phyloP scores from a whole-genome alignment of 1,284 basidiomycete species.

The Rhodotorula sp. region DNA sequence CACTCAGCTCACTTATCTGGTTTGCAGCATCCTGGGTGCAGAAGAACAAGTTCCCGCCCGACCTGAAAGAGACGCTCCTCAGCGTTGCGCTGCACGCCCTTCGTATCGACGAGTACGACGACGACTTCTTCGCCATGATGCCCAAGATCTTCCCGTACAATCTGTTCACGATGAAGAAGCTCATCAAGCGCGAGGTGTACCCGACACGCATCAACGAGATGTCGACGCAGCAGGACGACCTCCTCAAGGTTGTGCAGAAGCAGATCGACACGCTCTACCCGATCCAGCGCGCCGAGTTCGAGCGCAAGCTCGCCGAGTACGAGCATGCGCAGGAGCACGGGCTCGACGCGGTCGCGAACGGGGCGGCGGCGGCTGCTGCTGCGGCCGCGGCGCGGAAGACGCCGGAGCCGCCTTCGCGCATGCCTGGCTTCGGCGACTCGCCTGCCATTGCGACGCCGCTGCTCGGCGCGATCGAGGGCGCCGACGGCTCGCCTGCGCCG shows the following conservation, averaged over 20 bases:
- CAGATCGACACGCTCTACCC: conserved; percentile 20
- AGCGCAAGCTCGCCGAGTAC: conserved; percentile 16
- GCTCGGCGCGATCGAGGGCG: background rate
- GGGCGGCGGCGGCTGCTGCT: conserved; percentile 2
- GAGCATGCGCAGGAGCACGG: conserved; percentile 15
- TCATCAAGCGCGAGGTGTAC: conserved; percentile 44
- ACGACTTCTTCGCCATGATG: conserved; percentile 86
- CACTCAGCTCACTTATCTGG: background rate
- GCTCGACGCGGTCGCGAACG: background rate
- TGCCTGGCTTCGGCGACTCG: conserved; percentile 21
- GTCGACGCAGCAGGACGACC: conserved; percentile 19
- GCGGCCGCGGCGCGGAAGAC: conserved; percentile 1
- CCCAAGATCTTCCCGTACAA: conserved; percentile 88
- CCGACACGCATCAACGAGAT: conserved; percentile 26
- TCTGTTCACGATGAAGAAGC: conserved; percentile 61
- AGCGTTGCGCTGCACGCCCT: conserved; percentile 76
- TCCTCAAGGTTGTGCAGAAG: conserved; percentile 11
- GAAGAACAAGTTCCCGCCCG: conserved; percentile 73
- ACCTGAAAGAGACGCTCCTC: conserved; percentile 71
- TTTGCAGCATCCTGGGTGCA: conserved; percentile 41
- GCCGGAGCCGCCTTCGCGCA: conserved; percentile 2
- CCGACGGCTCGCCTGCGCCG: conserved; percentile 23
- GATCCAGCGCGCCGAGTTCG: conserved; percentile 27
- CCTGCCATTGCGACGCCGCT: conserved; percentile 17
- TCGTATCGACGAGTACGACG: conserved; percentile 80